Conservation (phyloP, 2,329 filamentous ascomycete species). For the Pseudogymnoascus sp. region DNA sequence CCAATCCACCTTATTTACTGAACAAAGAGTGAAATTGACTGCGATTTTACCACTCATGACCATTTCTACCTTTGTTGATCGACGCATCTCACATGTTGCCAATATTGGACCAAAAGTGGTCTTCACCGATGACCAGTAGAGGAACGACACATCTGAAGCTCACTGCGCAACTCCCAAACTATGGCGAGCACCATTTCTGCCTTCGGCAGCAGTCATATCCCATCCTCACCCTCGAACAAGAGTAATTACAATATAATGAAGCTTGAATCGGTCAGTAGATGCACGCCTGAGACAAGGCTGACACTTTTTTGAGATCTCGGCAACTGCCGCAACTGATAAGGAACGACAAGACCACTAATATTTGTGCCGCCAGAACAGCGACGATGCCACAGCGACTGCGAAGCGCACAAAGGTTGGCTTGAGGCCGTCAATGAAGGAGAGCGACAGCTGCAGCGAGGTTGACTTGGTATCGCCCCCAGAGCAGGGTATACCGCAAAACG, state of each 20-base stretch:
- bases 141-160: background rate
- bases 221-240: background rate
- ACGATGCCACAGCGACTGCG: background rate
- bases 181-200: background rate
- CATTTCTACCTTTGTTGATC: background rate
- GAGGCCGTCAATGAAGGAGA: background rate
- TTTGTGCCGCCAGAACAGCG: background rate
- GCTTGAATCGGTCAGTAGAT: background rate
- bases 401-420: background rate
- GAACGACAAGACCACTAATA: slow-evolving; percentile 4
- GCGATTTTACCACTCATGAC: background rate
- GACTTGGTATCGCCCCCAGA: background rate
- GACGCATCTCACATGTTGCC: background rate
- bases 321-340: slow-evolving; percentile 6
- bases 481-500: background rate
- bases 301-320: slow-evolving; percentile 7
- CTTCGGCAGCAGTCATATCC: too few relatives aligned
- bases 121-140: background rate
- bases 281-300: background rate
- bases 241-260: background rate
- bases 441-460: background rate
- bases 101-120: background rate
- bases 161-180: too few relatives aligned
- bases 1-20: background rate
- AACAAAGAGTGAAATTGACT: background rate